phyloP scores from a whole-genome alignment of 108 stramenopile genomes.

The Nannochloropsis gaditana region DNA sequence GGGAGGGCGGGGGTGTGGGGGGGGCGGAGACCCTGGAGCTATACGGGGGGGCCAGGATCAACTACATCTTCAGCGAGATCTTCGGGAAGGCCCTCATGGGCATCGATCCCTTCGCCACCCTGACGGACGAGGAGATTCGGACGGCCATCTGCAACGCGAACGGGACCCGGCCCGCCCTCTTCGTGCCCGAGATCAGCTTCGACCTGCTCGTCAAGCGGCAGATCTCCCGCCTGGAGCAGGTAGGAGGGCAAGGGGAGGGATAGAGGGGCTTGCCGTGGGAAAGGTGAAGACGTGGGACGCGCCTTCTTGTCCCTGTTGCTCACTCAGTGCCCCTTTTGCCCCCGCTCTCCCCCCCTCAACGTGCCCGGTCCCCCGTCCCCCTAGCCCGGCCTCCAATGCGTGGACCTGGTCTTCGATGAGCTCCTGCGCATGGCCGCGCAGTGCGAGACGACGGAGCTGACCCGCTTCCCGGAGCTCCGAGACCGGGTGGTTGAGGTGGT shows the following conservation, averaged over 20 bases:
- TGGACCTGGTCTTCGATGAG: conserved; percentile 90
- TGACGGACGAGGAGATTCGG: conserved; percentile 89
- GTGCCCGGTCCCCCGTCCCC: background rate
- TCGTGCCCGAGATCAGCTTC: conserved; percentile 93
- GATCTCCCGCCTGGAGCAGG: conserved; percentile 82
- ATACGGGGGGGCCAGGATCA: conserved; percentile 91
- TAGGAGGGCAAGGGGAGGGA: conserved; percentile 55
- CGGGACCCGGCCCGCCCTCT: conserved; percentile 81
- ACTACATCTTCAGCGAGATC: conserved; percentile 82
- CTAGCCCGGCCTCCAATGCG: conserved; percentile 66
- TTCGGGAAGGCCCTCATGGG: conserved; percentile 73
- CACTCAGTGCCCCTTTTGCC: background rate
- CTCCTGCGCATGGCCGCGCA: conserved; percentile 81
- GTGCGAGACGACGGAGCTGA: conserved; percentile 73
- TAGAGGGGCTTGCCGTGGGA: background rate
- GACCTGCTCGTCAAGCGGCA: conserved; percentile 87
- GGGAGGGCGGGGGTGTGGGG: background rate
- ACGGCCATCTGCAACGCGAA: conserved; percentile 91
- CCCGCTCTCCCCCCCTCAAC: background rate
- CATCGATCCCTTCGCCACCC: conserved; percentile 87
- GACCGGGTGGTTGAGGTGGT: conserved; percentile 86
- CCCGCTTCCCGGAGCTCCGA: conserved; percentile 75
- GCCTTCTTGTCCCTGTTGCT: background rate
- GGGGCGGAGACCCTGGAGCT: conserved; percentile 66
- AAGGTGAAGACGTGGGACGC: background rate